phyloP scores from a whole-genome alignment of 176 grass and related monocot genomes.

The Pontederia paniculata region DNA sequence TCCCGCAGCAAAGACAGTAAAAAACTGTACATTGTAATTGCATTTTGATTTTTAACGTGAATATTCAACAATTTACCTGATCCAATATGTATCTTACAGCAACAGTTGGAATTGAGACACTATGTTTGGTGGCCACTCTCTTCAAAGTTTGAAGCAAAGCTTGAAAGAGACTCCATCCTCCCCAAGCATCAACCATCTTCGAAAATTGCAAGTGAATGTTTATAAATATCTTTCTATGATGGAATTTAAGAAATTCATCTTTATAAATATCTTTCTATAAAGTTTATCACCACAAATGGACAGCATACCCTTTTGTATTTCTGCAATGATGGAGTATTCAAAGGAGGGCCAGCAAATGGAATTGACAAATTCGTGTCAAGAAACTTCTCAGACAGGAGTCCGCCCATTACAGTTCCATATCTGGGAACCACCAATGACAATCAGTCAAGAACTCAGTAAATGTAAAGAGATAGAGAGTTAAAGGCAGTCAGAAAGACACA shows the following conservation, averaged over 20 bases:
- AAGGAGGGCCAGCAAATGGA: conserved; percentile 70
- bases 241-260: background rate
- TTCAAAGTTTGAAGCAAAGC: conserved; percentile 69
- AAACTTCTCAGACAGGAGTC: conserved; percentile 86
- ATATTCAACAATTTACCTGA: conserved; percentile 38
- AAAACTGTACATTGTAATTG: background rate
- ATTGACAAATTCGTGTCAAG: conserved; percentile 74
- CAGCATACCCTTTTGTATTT: conserved; percentile 76
- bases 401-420: conserved; percentile 90
- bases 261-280: background rate
- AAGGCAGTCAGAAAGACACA: too few relatives aligned
- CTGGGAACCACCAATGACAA: conserved; percentile 25
- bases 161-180: conserved; percentile 88
- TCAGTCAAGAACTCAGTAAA: background rate
- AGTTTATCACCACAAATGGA: background rate
- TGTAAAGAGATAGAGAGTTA: too few relatives aligned
- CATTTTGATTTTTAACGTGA: background rate
- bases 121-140: conserved; percentile 88
- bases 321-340: conserved; percentile 81
- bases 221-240: background rate
- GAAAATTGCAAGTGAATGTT: background rate
- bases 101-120: conserved; percentile 61
- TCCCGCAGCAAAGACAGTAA: background rate
- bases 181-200: conserved; percentile 91
- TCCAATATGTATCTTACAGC: conserved; percentile 85